phyloP scores from a whole-genome alignment of 2,329 filamentous ascomycete genomes.

The Sclerotinia trifoliorum region DNA sequence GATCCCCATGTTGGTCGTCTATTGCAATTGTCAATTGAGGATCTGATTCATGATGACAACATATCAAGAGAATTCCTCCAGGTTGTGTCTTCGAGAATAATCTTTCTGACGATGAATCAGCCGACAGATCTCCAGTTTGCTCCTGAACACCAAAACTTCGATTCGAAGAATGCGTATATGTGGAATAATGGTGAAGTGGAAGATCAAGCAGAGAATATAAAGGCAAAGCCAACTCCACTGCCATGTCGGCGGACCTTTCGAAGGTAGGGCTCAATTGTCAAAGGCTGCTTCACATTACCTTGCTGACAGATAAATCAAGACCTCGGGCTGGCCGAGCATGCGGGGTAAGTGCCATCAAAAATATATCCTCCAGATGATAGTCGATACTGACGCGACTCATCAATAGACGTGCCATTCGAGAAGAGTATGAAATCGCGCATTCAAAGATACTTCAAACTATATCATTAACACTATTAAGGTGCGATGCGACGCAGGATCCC shows the following conservation, averaged over 20 bases:
- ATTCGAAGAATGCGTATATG: not conserved
- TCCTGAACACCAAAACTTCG: not conserved
- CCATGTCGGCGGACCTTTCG: slow-evolving; percentile 17
- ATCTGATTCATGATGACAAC: not conserved
- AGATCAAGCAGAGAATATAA: not conserved
- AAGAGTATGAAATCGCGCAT: not conserved
- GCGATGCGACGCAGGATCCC: slow-evolving; percentile 92
- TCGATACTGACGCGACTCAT: slow-evolving; percentile 2
- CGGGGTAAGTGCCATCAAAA: slow-evolving; percentile 13
- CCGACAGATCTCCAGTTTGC: slow-evolving; percentile 3
- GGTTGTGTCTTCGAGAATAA: not conserved
- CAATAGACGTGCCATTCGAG: slow-evolving; percentile 18
- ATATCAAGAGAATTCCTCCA: not conserved
- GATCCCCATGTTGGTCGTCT: slow-evolving; percentile 2
- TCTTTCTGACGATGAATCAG: not conserved
- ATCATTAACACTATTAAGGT: slow-evolving; percentile 57
- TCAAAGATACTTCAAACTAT: not conserved
- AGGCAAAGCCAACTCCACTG: not conserved
- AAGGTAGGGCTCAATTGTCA: not conserved
- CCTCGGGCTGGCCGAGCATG: slow-evolving; percentile 22
- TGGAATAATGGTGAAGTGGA: not conserved
- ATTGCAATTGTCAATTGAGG: not conserved
- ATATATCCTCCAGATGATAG: not conserved
- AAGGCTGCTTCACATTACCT: not conserved
- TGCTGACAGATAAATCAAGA: slow-evolving; percentile 8